These are phyloP conservation scores for Phialemonium atrogriseum DNA, from an alignment of 2,329 filamentous ascomycete species.

Conservation along the genomic window DNA sequence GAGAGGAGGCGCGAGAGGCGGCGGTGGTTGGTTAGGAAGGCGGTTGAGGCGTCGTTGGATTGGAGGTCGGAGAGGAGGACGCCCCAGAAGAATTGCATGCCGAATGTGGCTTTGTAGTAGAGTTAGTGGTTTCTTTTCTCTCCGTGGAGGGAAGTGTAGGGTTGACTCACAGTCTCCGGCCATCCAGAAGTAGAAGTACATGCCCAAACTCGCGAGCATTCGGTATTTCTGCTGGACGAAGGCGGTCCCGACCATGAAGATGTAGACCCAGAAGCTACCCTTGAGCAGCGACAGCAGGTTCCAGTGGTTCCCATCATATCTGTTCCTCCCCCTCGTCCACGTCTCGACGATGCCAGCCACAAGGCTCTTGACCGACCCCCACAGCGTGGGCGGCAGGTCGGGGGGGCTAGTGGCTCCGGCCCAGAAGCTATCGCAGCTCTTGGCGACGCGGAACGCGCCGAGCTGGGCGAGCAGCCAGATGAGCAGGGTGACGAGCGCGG, in stretches of 20 bases:
- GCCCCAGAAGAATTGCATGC: slow-evolving; percentile 53
- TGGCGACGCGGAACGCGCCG: slow-evolving; percentile 47
- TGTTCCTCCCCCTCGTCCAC: slow-evolving; percentile 41
- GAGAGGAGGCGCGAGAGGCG: slow-evolving; percentile 35
- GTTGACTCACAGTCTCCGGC: slow-evolving; percentile 22
- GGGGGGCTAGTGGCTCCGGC: slow-evolving; percentile 42
- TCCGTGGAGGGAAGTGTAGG: not conserved
- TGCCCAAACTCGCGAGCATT: slow-evolving; percentile 33
- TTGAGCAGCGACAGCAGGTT: slow-evolving; percentile 45
- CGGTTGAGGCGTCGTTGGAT: slow-evolving; percentile 37
- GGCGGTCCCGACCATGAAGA: slow-evolving; percentile 41
- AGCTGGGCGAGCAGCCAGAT: slow-evolving; percentile 46
- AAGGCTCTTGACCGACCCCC: slow-evolving; percentile 33
- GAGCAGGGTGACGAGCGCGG: slow-evolving; percentile 43
- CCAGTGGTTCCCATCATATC: slow-evolving; percentile 52
- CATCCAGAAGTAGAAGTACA: slow-evolving; percentile 43
- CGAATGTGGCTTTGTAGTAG: slow-evolving; percentile 31
- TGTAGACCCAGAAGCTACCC: slow-evolving; percentile 47
- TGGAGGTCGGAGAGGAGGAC: slow-evolving; percentile 54
- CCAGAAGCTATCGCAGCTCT: slow-evolving; percentile 52
- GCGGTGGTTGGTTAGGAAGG: slow-evolving; percentile 37
- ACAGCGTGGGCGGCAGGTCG: slow-evolving; percentile 26
- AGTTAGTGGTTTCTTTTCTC: slow-evolving; percentile 6
- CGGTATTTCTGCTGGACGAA: slow-evolving; percentile 40
- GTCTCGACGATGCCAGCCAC: slow-evolving; percentile 37